Evolutionary conservation across 2,329 filamentous ascomycete genomes (phyloP).

Genomic region (Monosporascus sp.): DNA sequence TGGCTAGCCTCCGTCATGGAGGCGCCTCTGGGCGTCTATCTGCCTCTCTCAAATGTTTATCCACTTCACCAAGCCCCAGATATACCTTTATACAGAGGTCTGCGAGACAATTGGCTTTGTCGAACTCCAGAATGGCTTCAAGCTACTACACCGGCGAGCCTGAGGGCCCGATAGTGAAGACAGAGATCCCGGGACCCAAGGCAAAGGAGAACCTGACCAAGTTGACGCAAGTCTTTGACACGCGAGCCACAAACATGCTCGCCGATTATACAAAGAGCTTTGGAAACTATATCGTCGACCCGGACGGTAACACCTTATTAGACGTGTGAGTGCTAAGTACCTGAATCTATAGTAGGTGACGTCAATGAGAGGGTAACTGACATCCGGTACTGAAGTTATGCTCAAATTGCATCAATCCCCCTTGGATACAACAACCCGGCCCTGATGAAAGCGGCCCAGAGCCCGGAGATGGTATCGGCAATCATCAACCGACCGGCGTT

Average conservation of each 20-base stretch:
- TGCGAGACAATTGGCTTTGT: constrained; percentile 11
- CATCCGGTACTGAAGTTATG: constrained; percentile 50
- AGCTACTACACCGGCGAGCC: constrained; percentile 40
- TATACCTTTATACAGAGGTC: constrained; percentile 7
- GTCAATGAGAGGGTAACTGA: constrained; percentile 3
- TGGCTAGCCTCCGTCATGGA: constrained; percentile 23
- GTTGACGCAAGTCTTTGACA: constrained; percentile 77
- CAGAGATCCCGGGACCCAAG: constrained; percentile 69
- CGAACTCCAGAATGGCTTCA: constrained; percentile 21
- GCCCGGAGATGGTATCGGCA: constrained; percentile 71
- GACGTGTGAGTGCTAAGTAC: constrained; percentile 52
- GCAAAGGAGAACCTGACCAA: constrained; percentile 63
- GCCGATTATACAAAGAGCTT: constrained; percentile 67
- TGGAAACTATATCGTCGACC: constrained; percentile 76
- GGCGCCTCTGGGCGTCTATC: constrained; percentile 20
- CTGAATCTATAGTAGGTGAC: neutral
- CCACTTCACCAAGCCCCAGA: constrained; percentile 9
- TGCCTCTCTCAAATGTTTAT: constrained; percentile 10
- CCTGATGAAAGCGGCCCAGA: constrained; percentile 63
- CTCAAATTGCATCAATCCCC: constrained; percentile 89
- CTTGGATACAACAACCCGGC: constrained; percentile 87
- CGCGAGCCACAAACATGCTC: constrained; percentile 78
- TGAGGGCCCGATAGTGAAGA: constrained; percentile 46
- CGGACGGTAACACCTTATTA: constrained; percentile 66
- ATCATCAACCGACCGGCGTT: constrained; percentile 86